A percentile compares a stretch with the other conserved stretches of the same genome.
These are phyloP conservation scores for Alternaria sp. DNA, from an alignment of 2,329 filamentous ascomycete species.

Conservation along the genomic window DNA sequence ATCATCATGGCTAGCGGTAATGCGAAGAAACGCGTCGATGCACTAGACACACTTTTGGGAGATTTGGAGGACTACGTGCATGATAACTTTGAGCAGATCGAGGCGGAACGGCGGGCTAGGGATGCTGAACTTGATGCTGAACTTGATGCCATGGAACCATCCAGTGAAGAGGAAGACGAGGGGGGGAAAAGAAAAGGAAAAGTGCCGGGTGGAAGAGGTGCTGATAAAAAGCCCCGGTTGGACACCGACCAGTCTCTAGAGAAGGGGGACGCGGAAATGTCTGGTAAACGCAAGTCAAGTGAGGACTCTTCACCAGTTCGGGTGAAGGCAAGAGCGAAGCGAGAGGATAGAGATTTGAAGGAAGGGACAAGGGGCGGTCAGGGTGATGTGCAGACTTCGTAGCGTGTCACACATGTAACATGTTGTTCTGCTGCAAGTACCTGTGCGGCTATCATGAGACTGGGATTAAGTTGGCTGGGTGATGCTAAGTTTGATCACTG, in stretches of 20 bases:
- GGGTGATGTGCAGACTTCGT: neutral
- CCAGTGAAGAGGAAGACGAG: neutral
- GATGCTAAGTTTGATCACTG: neutral
- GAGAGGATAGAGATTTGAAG: neutral
- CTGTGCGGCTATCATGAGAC: neutral
- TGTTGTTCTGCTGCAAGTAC: neutral
- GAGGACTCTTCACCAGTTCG: neutral
- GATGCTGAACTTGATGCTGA: neutral
- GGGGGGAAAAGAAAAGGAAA: neutral
- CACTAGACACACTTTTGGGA: neutral
- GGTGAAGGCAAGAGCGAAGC: neutral
- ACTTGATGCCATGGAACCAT: neutral
- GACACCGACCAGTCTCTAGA: neutral
- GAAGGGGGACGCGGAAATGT: neutral
- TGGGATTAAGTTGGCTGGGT: neutral
- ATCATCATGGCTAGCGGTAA: neutral
- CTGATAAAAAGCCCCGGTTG: neutral
- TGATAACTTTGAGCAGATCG: neutral
- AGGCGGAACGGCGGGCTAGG: neutral
- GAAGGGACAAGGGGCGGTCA: neutral
- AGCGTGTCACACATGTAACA: neutral
- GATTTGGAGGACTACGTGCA: neutral
- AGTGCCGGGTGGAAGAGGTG: neutral
- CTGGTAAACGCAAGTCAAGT: neutral
- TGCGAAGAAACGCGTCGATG: neutral